Evolutionary conservation across 2,329 filamentous ascomycete genomes (phyloP).

Genomic region (Cladosporium sp.): DNA sequence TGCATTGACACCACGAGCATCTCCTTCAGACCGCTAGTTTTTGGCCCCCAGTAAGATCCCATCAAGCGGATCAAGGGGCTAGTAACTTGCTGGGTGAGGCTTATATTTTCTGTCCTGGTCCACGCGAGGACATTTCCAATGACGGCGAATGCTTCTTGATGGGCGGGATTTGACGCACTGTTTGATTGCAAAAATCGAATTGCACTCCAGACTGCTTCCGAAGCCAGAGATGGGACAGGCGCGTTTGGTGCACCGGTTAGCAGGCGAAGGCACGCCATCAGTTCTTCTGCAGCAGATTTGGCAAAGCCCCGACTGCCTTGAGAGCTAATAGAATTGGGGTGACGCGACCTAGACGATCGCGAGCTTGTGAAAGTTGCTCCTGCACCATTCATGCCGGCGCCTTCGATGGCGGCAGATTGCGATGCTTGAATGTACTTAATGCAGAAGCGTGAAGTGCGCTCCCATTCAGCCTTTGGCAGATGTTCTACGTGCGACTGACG

Average conservation of each 20-base stretch:
- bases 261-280: slow-evolving; percentile 23
- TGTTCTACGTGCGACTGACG: slow-evolving; percentile 75
- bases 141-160: slow-evolving; percentile 65
- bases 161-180: slow-evolving; percentile 32
- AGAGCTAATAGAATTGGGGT: slow-evolving; percentile 15
- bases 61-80: slow-evolving; percentile 63
- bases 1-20: slow-evolving; percentile 67
- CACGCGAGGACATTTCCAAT: slow-evolving; percentile 65
- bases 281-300: slow-evolving; percentile 26
- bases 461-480: slow-evolving; percentile 63
- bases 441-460: slow-evolving; percentile 58
- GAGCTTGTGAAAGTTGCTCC: slow-evolving; percentile 5
- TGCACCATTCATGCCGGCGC: slow-evolving; percentile 7
- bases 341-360: slow-evolving; percentile 7
- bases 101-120: slow-evolving; percentile 61
- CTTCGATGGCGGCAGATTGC: slow-evolving; percentile 19
- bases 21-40: slow-evolving; percentile 52
- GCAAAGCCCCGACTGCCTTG: slow-evolving; percentile 17
- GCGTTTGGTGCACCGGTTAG: slow-evolving; percentile 28
- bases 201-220: slow-evolving; percentile 17
- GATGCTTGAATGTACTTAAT: slow-evolving; percentile 48
- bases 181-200: slow-evolving; percentile 56
- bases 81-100: slow-evolving; percentile 55
- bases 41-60: slow-evolving; percentile 60
- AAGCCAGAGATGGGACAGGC: slow-evolving; percentile 18